Conservation (phyloP, 139 green algal genomes). For the Trebouxia sp. region DNA sequence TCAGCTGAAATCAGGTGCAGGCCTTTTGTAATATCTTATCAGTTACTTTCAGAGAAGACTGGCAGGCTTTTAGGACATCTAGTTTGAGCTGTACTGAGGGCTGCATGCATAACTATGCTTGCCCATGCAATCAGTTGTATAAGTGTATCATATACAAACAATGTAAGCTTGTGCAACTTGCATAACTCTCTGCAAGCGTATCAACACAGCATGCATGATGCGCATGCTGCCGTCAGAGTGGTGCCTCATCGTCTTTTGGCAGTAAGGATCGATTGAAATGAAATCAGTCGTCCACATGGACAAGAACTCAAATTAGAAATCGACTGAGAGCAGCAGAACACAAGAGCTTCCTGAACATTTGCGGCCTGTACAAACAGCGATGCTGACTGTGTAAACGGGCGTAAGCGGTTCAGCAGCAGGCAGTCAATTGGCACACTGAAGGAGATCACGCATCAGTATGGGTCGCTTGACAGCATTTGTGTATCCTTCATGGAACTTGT, state of each 20-base stretch:
- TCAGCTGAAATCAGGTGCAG: not conserved
- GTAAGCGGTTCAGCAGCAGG: not conserved
- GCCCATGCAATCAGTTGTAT: not conserved
- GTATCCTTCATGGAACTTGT: slow-evolving; percentile 91
- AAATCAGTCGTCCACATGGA: no score
- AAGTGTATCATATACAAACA: not conserved
- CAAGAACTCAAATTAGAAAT: no score
- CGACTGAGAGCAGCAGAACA: no score
- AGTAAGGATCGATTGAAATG: no score
- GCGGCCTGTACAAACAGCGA: no score
- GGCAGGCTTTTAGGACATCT: not conserved
- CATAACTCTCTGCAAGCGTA: no score
- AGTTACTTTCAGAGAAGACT: not conserved
- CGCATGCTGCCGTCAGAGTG: no score
- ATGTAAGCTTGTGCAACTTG: not conserved
- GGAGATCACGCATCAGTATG: slow-evolving; percentile 75
- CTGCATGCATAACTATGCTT: not conserved
- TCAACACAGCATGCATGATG: no score
- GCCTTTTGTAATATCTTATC: not conserved
- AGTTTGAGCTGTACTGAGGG: no score
- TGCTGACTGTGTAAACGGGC: no score
- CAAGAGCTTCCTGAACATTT: no score
- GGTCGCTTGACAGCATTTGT: slow-evolving; percentile 92
- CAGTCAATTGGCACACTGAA: slow-evolving; percentile 35
- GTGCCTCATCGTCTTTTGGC: no score